Percentiles rank a stretch among this genome's conserved stretches.
Evolutionary conservation across 805 yeast species (phyloP).

Genomic region (Hagleromyces aurorensis): DNA sequence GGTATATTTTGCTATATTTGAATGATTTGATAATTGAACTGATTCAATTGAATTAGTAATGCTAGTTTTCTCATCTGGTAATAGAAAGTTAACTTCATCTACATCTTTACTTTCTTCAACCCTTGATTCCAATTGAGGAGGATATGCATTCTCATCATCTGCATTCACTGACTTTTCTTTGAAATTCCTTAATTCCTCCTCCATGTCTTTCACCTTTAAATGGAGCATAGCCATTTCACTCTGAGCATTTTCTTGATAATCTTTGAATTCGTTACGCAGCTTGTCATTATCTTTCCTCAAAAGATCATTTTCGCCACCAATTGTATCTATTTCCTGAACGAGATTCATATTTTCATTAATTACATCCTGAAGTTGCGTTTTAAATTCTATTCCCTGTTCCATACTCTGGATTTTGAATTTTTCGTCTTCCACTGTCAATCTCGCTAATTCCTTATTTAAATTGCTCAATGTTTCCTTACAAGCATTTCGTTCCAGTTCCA

Average conservation of each 20-base stretch:
- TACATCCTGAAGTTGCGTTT: constrained; percentile 10
- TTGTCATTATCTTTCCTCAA: constrained; percentile 62
- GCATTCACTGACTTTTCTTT: too few species aligned
- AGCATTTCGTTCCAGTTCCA: constrained; percentile 23
- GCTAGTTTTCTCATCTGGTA: too few species aligned
- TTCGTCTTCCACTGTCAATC: constrained; percentile 18
- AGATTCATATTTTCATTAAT: constrained; percentile 10
- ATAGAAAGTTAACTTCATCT: too few species aligned
- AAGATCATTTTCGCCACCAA: constrained; percentile 13
- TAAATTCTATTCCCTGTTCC: constrained; percentile 21
- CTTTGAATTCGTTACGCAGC: constrained; percentile 44
- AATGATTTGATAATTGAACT: too few species aligned
- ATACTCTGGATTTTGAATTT: constrained; percentile 10
- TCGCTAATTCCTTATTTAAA: constrained; percentile 23
- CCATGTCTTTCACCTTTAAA: background rate
- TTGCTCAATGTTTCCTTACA: constrained; percentile 24
- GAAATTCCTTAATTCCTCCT: background rate
- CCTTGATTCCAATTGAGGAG: background rate
- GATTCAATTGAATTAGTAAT: too few species aligned
- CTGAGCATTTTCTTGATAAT: constrained; percentile 43
- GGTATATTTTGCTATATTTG: too few species aligned
- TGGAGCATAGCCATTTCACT: background rate
- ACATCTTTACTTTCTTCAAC: too few species aligned
- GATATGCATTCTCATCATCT: background rate
- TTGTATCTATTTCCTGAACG: constrained; percentile 8